These are phyloP conservation scores for Cyberlindnera lachancei DNA, from an alignment of 805 yeast genomes.

Conservation along the genomic window DNA sequence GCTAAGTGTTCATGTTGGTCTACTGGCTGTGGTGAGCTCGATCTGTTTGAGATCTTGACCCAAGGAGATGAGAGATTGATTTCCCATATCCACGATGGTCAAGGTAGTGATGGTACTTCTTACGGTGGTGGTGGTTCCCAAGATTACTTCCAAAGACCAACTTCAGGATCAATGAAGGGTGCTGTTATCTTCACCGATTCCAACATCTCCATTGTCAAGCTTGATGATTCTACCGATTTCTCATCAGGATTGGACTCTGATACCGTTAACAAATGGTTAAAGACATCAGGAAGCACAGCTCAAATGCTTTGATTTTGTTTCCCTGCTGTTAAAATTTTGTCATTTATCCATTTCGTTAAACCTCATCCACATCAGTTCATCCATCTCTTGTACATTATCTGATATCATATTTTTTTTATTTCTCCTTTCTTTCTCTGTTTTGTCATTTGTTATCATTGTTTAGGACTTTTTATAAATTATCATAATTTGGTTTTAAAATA, in stretches of 20 bases:
- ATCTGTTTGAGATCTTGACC: constrained; percentile 81
- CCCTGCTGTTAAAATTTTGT: too few relatives aligned
- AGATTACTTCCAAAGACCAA: constrained; percentile 87
- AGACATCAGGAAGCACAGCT: constrained; percentile 42
- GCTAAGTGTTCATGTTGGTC: constrained; percentile 90
- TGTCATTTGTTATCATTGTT: too few relatives aligned
- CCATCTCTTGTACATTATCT: too few relatives aligned
- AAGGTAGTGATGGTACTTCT: constrained; percentile 49
- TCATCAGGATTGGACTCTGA: constrained; percentile 43
- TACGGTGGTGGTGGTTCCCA: constrained; percentile 83
- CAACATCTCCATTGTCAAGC: constrained; percentile 47
- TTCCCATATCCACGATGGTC: constrained; percentile 78
- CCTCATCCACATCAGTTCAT: too few relatives aligned
- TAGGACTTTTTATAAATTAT: too few relatives aligned
- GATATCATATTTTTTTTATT: too few relatives aligned
- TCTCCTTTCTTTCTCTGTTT: too few relatives aligned
- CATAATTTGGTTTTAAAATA: too few relatives aligned
- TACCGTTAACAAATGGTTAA: constrained; percentile 57
- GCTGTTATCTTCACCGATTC: constrained; percentile 71
- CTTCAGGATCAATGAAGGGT: constrained; percentile 69
- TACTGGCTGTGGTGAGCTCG: constrained; percentile 97
- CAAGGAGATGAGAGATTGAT: constrained; percentile 70
- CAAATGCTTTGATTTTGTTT: constrained; percentile 12
- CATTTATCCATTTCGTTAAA: too few relatives aligned
- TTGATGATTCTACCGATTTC: constrained; percentile 48